Evolutionary conservation across 176 grass and related monocot genomes (phyloP), one percentile per base, ranked within the genome.

Genomic region (Dendrocalamus sinicus): DNA sequence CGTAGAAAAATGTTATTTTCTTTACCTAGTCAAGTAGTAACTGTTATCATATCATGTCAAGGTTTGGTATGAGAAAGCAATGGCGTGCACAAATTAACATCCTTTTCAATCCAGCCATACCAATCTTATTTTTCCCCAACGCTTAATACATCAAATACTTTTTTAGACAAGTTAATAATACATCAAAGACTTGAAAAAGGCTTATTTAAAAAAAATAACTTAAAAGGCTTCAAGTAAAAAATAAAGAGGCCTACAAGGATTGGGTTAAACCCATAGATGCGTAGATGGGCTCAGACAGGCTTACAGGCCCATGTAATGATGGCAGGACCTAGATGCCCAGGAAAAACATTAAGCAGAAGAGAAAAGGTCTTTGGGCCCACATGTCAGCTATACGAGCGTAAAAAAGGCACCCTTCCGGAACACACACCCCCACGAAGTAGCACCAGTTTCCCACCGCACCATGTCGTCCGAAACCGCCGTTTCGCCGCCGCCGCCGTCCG

Each of bases 391-490:
- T 13, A 12, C 35, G 24, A 28, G 16, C 39, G 47, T 32, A 55
- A 54, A 65, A 89, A 48, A 68, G 37, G 71, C 30, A 48, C 9
- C 16, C 46, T 50, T 24, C 77, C 83, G 83, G 32, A 81, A 85
- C 20, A 71, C 23, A 11, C 84, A 17, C 43, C 10, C 35, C 61
- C 26, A 47, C 62, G 28, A 70, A 75, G 22, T 44, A 72, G 66
- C 50, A 12, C 16, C 75, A 8, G 75, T 35, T 55, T 28, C 68
- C 48, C 39, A 30, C 57, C 63, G 35, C 72, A 72, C 89, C 84
- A 83, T 87, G 89, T 82, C 79, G 51, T 80, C 87, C 62, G 75
- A 88, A 86, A 77, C 83, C 88, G 91, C 92, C 39, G 86, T 79
- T 86, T 84, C 88, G 70, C 88, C 88, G 87, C 87, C 72, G 88